Conservation (phyloP, 768 basidiomycete genomes). For the Saitozyma sp. region DNA sequence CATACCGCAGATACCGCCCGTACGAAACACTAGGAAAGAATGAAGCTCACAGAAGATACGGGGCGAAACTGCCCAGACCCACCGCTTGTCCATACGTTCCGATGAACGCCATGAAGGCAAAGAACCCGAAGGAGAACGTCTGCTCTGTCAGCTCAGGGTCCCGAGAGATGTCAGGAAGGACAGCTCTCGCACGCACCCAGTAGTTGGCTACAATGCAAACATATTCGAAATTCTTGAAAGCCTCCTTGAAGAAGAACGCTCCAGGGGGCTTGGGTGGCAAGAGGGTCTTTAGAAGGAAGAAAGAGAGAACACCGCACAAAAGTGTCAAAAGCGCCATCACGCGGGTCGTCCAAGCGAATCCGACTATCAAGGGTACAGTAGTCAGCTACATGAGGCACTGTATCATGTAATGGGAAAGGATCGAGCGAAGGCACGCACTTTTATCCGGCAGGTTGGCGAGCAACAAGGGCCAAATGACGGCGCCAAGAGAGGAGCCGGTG, state of each 20-base stretch:
- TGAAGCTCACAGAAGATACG: constrained; percentile 29
- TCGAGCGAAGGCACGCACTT: constrained; percentile 6
- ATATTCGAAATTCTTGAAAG: constrained; percentile 23
- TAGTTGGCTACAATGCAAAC: constrained; percentile 10
- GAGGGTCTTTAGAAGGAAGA: constrained; percentile 26
- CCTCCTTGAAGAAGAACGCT: constrained; percentile 23
- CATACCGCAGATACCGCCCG: no score
- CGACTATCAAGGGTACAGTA: constrained; percentile 29
- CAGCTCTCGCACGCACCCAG: constrained; percentile 20
- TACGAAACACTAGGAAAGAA: neutral
- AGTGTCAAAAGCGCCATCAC: constrained; percentile 25
- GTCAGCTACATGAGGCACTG: constrained; percentile 12
- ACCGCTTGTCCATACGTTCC: constrained; percentile 27
- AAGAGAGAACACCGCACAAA: constrained; percentile 9
- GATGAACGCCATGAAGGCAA: constrained; percentile 21
- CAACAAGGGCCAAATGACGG: constrained; percentile 16
- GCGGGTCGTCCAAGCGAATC: constrained; percentile 33
- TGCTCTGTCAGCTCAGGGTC: constrained; percentile 4
- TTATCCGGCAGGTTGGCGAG: constrained; percentile 10
- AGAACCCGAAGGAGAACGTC: constrained; percentile 23
- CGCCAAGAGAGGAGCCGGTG: constrained; percentile 19
- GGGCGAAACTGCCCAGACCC: constrained; percentile 15
- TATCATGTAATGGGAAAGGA: neutral
- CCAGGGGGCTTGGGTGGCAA: constrained; percentile 34
- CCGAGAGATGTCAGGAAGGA: no score